Evolutionary conservation across 257 asterid genomes (phyloP).

Genomic region (Salvia rosmarinus): DNA sequence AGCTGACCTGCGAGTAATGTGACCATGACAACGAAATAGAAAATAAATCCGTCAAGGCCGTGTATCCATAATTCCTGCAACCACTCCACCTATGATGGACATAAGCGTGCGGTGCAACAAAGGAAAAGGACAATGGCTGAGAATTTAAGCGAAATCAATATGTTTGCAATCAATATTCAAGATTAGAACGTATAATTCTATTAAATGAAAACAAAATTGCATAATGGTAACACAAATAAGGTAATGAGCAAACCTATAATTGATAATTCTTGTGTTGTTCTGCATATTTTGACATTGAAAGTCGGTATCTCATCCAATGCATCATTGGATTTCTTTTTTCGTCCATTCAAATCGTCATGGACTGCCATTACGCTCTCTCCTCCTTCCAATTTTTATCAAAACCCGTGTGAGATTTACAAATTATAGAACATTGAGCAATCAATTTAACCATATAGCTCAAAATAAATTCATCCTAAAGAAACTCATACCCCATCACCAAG

Average conservation of each 20-base stretch:
- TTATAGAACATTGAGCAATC: neutral
- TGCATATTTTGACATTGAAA: conserved; percentile 69
- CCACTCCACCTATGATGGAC: conserved; percentile 89
- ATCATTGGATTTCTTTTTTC: conserved; percentile 55
- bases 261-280: conserved; percentile 66
- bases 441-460: too few relatives aligned
- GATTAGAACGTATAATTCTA: neutral
- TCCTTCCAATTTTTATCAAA: conserved; percentile 33
- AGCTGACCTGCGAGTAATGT: conserved; percentile 74
- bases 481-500: too few relatives aligned
- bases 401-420: conserved; percentile 11
- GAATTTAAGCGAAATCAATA: conserved; percentile 11
- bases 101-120: conserved; percentile 75
- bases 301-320: conserved; percentile 60
- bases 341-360: conserved; percentile 49
- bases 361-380: conserved; percentile 52
- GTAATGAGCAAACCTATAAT: conserved; percentile 59
- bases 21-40: conserved; percentile 81
- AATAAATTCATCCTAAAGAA: too few relatives aligned
- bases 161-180: neutral
- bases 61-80: conserved; percentile 78
- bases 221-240: conserved; percentile 7
- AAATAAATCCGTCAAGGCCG: conserved; percentile 68
- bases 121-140: conserved; percentile 25
- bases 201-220: neutral